Evolutionary conservation across 2,329 filamentous ascomycete genomes (phyloP), one percentile per base, ranked within the genome.

Genomic region (Ilyonectria sp.): DNA sequence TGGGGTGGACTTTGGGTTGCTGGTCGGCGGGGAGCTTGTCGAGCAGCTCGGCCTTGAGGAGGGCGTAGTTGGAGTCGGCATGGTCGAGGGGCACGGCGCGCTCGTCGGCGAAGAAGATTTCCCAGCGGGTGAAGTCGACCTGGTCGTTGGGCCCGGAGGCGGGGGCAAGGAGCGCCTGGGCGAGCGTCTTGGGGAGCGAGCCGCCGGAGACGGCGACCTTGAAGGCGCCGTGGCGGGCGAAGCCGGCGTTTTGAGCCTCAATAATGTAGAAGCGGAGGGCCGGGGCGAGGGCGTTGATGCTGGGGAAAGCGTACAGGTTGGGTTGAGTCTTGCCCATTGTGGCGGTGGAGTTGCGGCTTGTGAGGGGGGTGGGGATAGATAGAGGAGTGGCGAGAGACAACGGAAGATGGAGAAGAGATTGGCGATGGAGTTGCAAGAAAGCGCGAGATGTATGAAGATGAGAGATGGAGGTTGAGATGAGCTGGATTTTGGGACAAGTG

Each of bases 21-120:
- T 89, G 78, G 62, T 87, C 87, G 52, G 86, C 82, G 47, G 95
- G 94, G 70, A 98, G 93, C 85, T 97, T 95, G 84, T 95, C 92
- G 69, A 99, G 86, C 57, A 98, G 87, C 83, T 98, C 94, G 54
- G 90, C 85, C 85, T 97, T 96, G 74, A 98, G 84, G 50, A 98
- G 90, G 68, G 86, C 90, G 84, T 98, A 97, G 85, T 98, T 99
- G 85, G 94, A 97, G 85, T 99, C 95, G 72, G 90, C 88, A 83
- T 98, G 92, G 81, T 96, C 91, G 74, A 98, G 91, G 23, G 96
- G 93, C 60, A 98, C 96, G 75, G 94, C 94, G 78, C 96, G 93
- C 87, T 99, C 96, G 80, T 99, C 96, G 78, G 95, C 95, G 82
- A 98, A 98, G 87, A 98, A 99, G 78, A 99, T 94, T 78, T 98